A percentile compares a stretch with the other conserved stretches of the same genome.
phyloP scores from a whole-genome alignment of 495 filamentous ascomycete species.

The Tuber borchii region DNA sequence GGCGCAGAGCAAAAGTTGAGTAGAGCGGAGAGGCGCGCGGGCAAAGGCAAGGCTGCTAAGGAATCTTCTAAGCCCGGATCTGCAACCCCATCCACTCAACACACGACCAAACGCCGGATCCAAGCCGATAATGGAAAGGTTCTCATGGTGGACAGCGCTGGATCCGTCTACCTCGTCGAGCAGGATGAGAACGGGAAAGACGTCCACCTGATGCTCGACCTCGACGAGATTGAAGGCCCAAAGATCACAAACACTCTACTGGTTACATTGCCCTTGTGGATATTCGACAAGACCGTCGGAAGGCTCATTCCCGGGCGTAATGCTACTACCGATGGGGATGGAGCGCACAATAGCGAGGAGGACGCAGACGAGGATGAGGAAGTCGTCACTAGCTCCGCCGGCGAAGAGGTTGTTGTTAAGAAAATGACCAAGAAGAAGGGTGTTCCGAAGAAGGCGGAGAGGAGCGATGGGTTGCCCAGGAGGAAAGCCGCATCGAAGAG shows the following conservation, averaged over 20 bases:
- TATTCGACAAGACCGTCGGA: slow-evolving; percentile 54
- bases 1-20: slow-evolving; percentile 57
- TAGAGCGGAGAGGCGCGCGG: slow-evolving; percentile 76
- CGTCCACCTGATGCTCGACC: slow-evolving; percentile 77
- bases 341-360: slow-evolving; percentile 41
- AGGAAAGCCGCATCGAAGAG: slow-evolving; percentile 29
- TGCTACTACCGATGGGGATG: slow-evolving; percentile 41
- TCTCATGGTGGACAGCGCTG: slow-evolving; percentile 80
- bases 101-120: slow-evolving; percentile 68
- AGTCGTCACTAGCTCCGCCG: slow-evolving; percentile 40
- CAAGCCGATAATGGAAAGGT: slow-evolving; percentile 92
- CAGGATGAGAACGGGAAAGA: slow-evolving; percentile 76
- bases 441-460: slow-evolving; percentile 36
- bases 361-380: slow-evolving; percentile 42
- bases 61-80: slow-evolving; percentile 39
- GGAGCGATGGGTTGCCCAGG: slow-evolving; percentile 35
- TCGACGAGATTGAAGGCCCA: slow-evolving; percentile 60
- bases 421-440: slow-evolving; percentile 25
- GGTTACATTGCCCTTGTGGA: slow-evolving; percentile 61
- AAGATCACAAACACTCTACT: slow-evolving; percentile 64
- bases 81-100: slow-evolving; percentile 50
- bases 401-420: slow-evolving; percentile 29
- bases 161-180: slow-evolving; percentile 88
- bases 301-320: slow-evolving; percentile 46
- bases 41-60: slow-evolving; percentile 46